A percentile compares a stretch with the other conserved stretches of the same genome.
These are phyloP conservation scores for Ligustrum vulgare DNA, from an alignment of 257 asterid species.

Conservation along the genomic window DNA sequence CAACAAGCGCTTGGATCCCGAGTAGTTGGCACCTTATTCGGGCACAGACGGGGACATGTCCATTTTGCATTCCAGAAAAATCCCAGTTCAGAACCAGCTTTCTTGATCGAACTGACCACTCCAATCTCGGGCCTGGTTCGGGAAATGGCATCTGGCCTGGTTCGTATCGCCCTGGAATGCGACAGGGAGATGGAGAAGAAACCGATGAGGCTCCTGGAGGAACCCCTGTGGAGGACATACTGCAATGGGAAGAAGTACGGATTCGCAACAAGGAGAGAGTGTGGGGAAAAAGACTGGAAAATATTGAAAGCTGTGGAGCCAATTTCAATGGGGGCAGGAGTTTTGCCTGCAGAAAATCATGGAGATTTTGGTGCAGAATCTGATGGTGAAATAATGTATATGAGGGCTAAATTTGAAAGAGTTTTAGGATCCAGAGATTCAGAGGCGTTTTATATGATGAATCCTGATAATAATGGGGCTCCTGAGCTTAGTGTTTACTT, in stretches of 20 bases:
- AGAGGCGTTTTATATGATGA: conserved; percentile 66
- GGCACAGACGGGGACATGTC: conserved; percentile 47
- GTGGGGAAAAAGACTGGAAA: conserved; percentile 44
- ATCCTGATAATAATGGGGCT: conserved; percentile 57
- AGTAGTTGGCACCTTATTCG: conserved; percentile 58
- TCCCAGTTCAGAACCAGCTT: conserved; percentile 38
- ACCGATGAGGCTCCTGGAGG: conserved; percentile 32
- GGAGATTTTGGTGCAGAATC: conserved; percentile 26
- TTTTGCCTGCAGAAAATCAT: conserved; percentile 31
- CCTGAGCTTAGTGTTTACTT: conserved; percentile 62
- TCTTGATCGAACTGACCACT: conserved; percentile 51
- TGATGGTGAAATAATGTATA: conserved; percentile 46
- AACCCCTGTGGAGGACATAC: conserved; percentile 49
- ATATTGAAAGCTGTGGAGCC: conserved; percentile 55
- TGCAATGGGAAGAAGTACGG: conserved; percentile 56
- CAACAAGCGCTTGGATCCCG: conserved; percentile 35
- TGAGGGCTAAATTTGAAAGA: conserved; percentile 66
- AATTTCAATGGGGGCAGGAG: conserved; percentile 62
- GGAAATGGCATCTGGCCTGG: conserved; percentile 55
- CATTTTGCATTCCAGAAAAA: conserved; percentile 56
- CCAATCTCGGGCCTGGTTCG: conserved; percentile 54
- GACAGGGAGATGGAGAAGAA: conserved; percentile 36
- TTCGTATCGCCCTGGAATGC: conserved; percentile 54
- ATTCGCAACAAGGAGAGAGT: conserved; percentile 40
- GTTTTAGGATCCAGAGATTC: conserved; percentile 60